Percentiles rank a stretch among this genome's conserved stretches.
Conservation (phyloP, 352 stramenopile genomes). For the Halophytophthora batemanensis region DNA sequence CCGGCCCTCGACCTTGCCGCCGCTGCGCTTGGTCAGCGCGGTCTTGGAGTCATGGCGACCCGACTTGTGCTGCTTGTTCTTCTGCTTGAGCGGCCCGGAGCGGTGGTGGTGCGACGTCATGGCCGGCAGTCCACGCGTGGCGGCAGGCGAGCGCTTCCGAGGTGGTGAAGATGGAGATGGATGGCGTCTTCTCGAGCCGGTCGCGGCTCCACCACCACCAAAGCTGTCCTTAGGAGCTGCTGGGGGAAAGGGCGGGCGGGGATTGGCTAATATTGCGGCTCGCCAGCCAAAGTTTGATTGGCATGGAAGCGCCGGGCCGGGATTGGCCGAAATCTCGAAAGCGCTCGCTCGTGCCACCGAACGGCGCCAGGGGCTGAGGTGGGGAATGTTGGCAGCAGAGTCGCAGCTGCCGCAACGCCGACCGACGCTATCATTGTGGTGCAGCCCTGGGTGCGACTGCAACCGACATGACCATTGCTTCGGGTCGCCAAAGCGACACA, state of each 20-base stretch:
- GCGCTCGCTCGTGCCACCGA: no score
- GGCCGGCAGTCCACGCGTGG: constrained; percentile 13
- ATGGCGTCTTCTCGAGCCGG: neutral
- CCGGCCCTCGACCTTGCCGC: constrained; percentile 72
- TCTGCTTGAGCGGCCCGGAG: constrained; percentile 86
- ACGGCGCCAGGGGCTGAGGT: no score
- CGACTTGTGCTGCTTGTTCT: constrained; percentile 92
- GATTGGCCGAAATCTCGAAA: neutral
- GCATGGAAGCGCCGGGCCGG: neutral
- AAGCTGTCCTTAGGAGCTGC: neutral
- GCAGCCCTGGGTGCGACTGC: no score
- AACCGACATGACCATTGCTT: no score
- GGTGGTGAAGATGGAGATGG: constrained; percentile 3
- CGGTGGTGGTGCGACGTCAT: constrained; percentile 85
- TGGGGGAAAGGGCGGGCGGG: neutral
- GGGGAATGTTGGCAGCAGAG: no score
- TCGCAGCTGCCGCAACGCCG: no score
- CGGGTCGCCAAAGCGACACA: neutral
- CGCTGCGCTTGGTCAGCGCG: constrained; percentile 53
- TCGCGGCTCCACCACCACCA: neutral
- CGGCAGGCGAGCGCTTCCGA: no score
- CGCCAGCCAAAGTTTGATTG: constrained; percentile 2
- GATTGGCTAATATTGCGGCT: constrained; percentile 1
- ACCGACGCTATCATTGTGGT: no score
- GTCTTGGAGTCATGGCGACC: constrained; percentile 84